These are phyloP conservation scores for Cicer pinnatifidum DNA, from an alignment of 306 rosid species.

Conservation along the genomic window DNA sequence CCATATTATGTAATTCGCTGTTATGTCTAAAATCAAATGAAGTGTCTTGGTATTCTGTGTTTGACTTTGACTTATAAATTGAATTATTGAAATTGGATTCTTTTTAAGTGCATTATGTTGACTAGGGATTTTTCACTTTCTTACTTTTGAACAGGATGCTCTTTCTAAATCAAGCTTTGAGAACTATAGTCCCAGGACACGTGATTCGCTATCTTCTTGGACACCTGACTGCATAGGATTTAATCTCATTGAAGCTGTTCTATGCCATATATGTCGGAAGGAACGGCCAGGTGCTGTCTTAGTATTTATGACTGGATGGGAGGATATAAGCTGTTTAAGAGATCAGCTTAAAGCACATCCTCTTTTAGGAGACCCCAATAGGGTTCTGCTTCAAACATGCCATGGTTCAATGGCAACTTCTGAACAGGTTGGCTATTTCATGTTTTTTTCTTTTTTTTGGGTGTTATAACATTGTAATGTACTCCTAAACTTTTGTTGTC, in stretches of 20 bases:
- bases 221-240: conserved; percentile 89
- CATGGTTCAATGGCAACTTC: conserved; percentile 98
- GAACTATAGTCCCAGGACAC: conserved; percentile 77
- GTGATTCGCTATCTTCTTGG: conserved; percentile 89
- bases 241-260: conserved; percentile 93
- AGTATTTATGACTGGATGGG: conserved; percentile 99
- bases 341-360: conserved; percentile 97
- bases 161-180: conserved; percentile 81
- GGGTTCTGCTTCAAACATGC: conserved; percentile 87
- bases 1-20: background rate
- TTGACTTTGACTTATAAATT: conserved; percentile 11
- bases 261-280: conserved; percentile 96
- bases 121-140: conserved; percentile 39
- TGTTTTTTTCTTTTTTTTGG: conserved; percentile 18
- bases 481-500: conserved; percentile 3
- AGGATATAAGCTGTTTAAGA: conserved; percentile 90
- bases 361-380: conserved; percentile 92
- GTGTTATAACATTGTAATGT: background rate
- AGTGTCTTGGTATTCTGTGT: background rate
- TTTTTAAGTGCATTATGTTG: conserved; percentile 24
- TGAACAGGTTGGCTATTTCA: conserved; percentile 74
- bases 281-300: conserved; percentile 91
- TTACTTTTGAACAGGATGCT: conserved; percentile 69
- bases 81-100: conserved; percentile 24
- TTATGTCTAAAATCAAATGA: conserved; percentile 7